Conservation (phyloP, 2,329 filamentous ascomycete species). For the Calycina herbarum region DNA sequence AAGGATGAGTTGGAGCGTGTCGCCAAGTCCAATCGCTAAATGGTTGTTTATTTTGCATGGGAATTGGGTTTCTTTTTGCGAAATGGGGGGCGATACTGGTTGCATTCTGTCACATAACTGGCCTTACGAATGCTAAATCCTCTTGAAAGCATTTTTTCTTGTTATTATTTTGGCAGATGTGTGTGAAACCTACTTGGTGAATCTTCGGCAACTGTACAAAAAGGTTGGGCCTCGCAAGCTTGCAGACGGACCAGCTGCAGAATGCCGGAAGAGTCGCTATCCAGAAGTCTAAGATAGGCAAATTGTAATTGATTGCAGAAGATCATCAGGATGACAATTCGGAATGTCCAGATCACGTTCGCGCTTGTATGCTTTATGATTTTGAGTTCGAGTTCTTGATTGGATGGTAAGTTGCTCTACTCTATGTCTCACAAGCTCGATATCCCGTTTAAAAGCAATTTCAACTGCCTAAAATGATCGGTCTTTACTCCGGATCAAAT, state of each 20-base stretch:
- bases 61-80: constrained; percentile 37
- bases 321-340: not conserved
- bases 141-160: constrained; percentile 13
- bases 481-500: not conserved
- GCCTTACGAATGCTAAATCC: constrained; percentile 22
- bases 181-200: constrained; percentile 4
- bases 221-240: not conserved
- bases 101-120: constrained; percentile 39
- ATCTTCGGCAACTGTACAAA: not conserved
- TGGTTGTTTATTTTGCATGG: constrained; percentile 35
- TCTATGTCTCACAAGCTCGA: constrained; percentile 8
- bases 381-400: not conserved
- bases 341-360: not conserved
- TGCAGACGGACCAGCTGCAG: not conserved
- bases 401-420: not conserved
- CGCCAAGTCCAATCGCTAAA: constrained; percentile 99
- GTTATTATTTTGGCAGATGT: not conserved
- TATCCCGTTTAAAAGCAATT: not conserved
- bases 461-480: constrained; percentile 15
- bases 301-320: constrained; percentile 1
- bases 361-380: not conserved
- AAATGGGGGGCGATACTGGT: constrained; percentile 33
- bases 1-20: constrained; percentile 99
- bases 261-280: not conserved
- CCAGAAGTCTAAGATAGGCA: constrained; percentile 3